A percentile compares a stretch with the other conserved stretches of the same genome.
These are phyloP conservation scores for Neophaeococcomyces mojaviensis DNA, from an alignment of 2,329 filamentous ascomycete genomes.

Conservation along the genomic window DNA sequence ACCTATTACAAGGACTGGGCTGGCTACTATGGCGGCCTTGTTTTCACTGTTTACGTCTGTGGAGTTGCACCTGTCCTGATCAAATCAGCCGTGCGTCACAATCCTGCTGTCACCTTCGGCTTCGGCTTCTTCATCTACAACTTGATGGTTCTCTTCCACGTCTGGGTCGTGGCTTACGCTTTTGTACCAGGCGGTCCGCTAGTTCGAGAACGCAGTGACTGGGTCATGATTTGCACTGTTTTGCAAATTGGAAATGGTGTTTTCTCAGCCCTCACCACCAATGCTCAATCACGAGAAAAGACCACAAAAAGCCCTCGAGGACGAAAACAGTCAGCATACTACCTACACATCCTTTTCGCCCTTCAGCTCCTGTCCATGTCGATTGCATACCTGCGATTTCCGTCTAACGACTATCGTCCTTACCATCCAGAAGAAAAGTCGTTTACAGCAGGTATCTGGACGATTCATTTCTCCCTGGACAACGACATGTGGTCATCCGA, in stretches of 20 bases:
- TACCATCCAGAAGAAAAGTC: constrained; percentile 83
- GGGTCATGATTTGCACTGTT: constrained; percentile 87
- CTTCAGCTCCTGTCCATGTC: constrained; percentile 75
- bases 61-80: constrained; percentile 70
- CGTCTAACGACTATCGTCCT: constrained; percentile 80
- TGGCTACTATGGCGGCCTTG: constrained; percentile 78
- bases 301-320: constrained; percentile 32
- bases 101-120: constrained; percentile 73
- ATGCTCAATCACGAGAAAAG: constrained; percentile 32
- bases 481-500: constrained; percentile 99
- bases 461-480: constrained; percentile 93
- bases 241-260: constrained; percentile 75
- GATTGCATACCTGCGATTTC: constrained; percentile 83
- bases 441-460: constrained; percentile 95
- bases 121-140: constrained; percentile 88
- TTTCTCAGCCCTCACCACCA: constrained; percentile 55
- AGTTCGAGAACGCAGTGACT: constrained; percentile 89
- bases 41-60: constrained; percentile 71
- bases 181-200: constrained; percentile 92
- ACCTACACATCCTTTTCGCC: constrained; percentile 62
- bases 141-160: constrained; percentile 89
- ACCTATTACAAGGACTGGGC: constrained; percentile 75
- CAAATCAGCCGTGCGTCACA: constrained; percentile 65
- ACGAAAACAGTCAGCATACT: constrained; percentile 55
- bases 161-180: constrained; percentile 97